Evolutionary conservation across 2,329 filamentous ascomycete genomes (phyloP), one percentile per base, ranked within the genome.

Genomic region (Colletotrichum sansevieriae): DNA sequence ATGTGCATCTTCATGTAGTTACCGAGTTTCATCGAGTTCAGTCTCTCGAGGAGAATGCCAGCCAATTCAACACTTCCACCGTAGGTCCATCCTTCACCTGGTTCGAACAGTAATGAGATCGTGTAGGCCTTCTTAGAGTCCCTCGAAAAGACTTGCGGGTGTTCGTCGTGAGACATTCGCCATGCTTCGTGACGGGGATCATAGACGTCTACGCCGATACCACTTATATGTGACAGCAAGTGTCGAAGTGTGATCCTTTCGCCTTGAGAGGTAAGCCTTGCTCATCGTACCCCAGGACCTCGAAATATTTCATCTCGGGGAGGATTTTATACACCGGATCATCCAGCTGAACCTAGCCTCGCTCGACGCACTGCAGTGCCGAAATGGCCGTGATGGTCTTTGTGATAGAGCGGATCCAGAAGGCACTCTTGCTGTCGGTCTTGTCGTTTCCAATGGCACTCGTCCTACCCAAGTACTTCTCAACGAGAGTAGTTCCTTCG

Each of bases 201-300:
- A n/a, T 59, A 49, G 10, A 39, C 18, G 20, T 65, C 62, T 11
- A 58, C 55, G 10, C 46, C 52, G 13, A 65, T 25, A 4, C 62
- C 62, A 33, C 49, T 44, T 12, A 39, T 59, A 29, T 65, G 62
- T 8, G 46, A 59, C 12, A 65, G 35, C 49, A 65, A 55, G 37
- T 65, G 62, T 9, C 62, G 52, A 3, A 65, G 62, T n/a, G 54
- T 65, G 3, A 65, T 65, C 3, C 57, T 49, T 20, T 59, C 51
- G n/a, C 37, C 37, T n/a, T 55, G 51, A 9, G 18, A 33, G 12
- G 33, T 55, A 25, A 55, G 51, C 51, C 33, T 20, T 35, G 33
- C 11, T 55, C 29, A 15, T 52, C 47, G 13, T 52, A 35, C 0
- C 47, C 47, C 25, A 52, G 47, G 13, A 52, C 47, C 11, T 13